These are phyloP conservation scores for Globisporangium ultimum DNA, from an alignment of 352 stramenopile genomes.

Conservation along the genomic window DNA sequence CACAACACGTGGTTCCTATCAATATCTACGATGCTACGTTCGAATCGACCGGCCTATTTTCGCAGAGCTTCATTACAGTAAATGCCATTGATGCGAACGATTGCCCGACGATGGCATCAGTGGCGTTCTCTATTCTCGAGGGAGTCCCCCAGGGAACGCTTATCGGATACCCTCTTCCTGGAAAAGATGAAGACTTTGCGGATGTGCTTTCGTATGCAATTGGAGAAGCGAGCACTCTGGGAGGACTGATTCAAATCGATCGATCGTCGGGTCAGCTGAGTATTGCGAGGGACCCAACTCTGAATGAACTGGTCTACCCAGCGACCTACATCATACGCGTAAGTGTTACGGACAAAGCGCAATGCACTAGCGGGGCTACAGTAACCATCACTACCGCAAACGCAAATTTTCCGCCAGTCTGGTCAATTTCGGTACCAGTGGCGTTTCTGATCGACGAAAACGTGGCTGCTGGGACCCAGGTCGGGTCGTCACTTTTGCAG, in stretches of 20 bases:
- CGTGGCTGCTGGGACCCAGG: conserved; percentile 19
- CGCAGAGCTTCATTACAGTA: conserved; percentile 24
- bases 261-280: conserved; percentile 40
- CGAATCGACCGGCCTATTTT: conserved; percentile 22
- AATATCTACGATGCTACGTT: conserved; percentile 31
- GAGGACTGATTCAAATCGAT: conserved; percentile 42
- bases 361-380: conserved; percentile 20
- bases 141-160: conserved; percentile 19
- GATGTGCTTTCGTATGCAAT: conserved; percentile 49
- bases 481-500: conserved; percentile 16
- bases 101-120: conserved; percentile 35
- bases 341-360: conserved; percentile 37
- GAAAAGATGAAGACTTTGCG: conserved; percentile 43
- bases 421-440: conserved; percentile 22
- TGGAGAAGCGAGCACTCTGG: conserved; percentile 16
- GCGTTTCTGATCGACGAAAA: conserved; percentile 46
- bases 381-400: conserved; percentile 37
- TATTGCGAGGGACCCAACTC: conserved; percentile 22
- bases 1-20: conserved; percentile 29
- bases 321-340: conserved; percentile 25
- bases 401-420: conserved; percentile 49
- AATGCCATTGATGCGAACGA: conserved; percentile 51
- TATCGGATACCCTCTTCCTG: conserved; percentile 51
- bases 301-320: conserved; percentile 36
- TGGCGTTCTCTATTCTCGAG: conserved; percentile 46